phyloP scores from a whole-genome alignment of 2,329 filamentous ascomycete species.

The Xylariaceae sp. region DNA sequence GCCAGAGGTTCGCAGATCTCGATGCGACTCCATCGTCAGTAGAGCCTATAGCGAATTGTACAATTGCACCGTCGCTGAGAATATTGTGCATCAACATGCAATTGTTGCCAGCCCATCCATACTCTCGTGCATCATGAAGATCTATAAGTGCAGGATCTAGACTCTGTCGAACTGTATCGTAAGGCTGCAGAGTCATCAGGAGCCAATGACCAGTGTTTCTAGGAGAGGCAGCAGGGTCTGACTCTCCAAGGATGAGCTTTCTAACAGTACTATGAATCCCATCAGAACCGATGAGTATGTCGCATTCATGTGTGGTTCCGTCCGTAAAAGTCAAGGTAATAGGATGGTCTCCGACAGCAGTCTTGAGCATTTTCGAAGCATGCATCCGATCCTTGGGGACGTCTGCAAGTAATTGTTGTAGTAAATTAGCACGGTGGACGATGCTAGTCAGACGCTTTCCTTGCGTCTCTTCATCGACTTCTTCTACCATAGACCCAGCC shows the following conservation, averaged over 20 bases:
- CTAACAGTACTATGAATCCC: slow-evolving; percentile 36
- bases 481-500: slow-evolving; percentile 7
- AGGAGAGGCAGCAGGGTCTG: slow-evolving; percentile 17
- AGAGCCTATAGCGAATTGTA: background rate
- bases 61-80: background rate
- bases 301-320: slow-evolving; percentile 23
- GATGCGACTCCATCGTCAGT: slow-evolving; percentile 9
- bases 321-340: slow-evolving; percentile 19
- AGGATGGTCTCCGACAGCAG: slow-evolving; percentile 1
- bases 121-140: slow-evolving; percentile 18
- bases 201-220: slow-evolving; percentile 19
- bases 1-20: slow-evolving; percentile 11
- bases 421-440: slow-evolving; percentile 15
- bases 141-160: slow-evolving; percentile 13
- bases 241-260: slow-evolving; percentile 29
- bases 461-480: slow-evolving; percentile 4
- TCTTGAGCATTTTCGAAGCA: slow-evolving; percentile 20
- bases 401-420: slow-evolving; percentile 16
- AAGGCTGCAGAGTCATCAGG: slow-evolving; percentile 18
- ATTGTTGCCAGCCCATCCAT: slow-evolving; percentile 16
- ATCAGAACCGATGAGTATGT: slow-evolving; percentile 36
- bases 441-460: slow-evolving; percentile 16
- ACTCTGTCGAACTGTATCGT: slow-evolving; percentile 11
- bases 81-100: slow-evolving; percentile 5
- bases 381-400: slow-evolving; percentile 19